Evolutionary conservation across 768 basidiomycete species (phyloP), one percentile per base, ranked within the genome.

Genomic region (Rhodosporidiobolus odoratus): DNA sequence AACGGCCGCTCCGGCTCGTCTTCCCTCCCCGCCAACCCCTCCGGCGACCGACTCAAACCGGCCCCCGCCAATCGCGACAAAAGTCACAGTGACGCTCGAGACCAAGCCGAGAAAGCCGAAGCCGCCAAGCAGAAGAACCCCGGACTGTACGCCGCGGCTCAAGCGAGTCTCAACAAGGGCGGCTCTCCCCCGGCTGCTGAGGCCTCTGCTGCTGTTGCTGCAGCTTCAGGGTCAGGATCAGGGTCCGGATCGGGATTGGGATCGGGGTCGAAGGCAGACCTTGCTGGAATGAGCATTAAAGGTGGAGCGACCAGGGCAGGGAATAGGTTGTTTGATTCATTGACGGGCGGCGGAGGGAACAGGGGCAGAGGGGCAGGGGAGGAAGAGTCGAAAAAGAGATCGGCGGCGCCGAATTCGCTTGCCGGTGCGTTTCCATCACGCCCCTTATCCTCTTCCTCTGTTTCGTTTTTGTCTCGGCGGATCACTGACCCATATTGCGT

Each of bases 11-110:
- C n/a, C n/a, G n/a, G n/a, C n/a, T n/a, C n/a, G n/a, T n/a, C n/a
- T n/a, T n/a, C n/a, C n/a, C n/a, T n/a, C n/a, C n/a, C n/a, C n/a
- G n/a, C n/a, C n/a, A n/a, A n/a, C n/a, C n/a, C n/a, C n/a, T n/a
- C n/a, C 34, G 63, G 40, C 35, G 64, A 65, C 56, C 54, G 64
- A 4, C 45, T 65, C 4, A 54, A 56, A 0, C 64, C 64, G 1
- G 54, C 64, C 2, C 64, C 64, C 10, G 64, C 64, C 2, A 17
- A 15, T 4, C 54, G 54, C 17, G 15, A 32, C 9, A 27, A 30
- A 9, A 30, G 32, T 34, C 13, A 25, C 32, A 17, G 17, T 19
- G 13, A 15, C 54, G 15, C 15, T 4, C 54, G 12, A 30, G 54
- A 34, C 12, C 54, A 30, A 8, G 30, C 34, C 23, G 23, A 30